A percentile compares a stretch with the other conserved stretches of the same genome.
phyloP scores from a whole-genome alignment of 768 basidiomycete genomes.

The Lactifluus volemus region DNA sequence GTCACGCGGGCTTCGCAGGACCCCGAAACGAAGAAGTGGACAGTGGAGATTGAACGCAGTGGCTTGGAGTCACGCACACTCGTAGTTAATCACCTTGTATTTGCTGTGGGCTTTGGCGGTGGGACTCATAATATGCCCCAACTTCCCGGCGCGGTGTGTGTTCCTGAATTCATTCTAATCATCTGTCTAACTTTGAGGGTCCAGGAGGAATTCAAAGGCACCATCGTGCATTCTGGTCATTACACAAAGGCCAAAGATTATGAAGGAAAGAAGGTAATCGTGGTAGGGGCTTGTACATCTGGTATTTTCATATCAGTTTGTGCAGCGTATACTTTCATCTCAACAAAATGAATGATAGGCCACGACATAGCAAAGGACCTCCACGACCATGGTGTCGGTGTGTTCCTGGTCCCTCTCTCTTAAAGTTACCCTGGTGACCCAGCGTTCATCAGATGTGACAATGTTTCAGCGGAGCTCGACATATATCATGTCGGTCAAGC shows the following conservation, averaged over 20 bases:
- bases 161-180: not conserved
- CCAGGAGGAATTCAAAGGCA: conserved; percentile 25
- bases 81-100: conserved; percentile 25
- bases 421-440: not conserved
- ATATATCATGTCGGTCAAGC: conserved; percentile 28
- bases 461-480: conserved; percentile 30
- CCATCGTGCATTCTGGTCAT: conserved; percentile 25
- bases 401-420: not conserved
- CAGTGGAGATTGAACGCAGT: conserved; percentile 13
- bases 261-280: conserved; percentile 33
- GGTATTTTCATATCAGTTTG: not conserved
- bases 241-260: conserved; percentile 26
- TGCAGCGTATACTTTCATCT: not conserved
- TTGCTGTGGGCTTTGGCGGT: conserved; percentile 29
- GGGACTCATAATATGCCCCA: conserved; percentile 27
- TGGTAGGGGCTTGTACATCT: conserved; percentile 32
- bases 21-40: conserved; percentile 18
- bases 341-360: not conserved
- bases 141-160: conserved; percentile 17
- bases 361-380: conserved; percentile 30
- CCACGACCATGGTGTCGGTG: conserved; percentile 23
- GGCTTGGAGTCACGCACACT: conserved; percentile 9
- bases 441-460: conserved; percentile 17
- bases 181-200: not conserved
- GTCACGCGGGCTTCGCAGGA: conserved; percentile 16